These are phyloP conservation scores for Tulasnella calospora DNA, from an alignment of 768 basidiomycete species.

Conservation along the genomic window DNA sequence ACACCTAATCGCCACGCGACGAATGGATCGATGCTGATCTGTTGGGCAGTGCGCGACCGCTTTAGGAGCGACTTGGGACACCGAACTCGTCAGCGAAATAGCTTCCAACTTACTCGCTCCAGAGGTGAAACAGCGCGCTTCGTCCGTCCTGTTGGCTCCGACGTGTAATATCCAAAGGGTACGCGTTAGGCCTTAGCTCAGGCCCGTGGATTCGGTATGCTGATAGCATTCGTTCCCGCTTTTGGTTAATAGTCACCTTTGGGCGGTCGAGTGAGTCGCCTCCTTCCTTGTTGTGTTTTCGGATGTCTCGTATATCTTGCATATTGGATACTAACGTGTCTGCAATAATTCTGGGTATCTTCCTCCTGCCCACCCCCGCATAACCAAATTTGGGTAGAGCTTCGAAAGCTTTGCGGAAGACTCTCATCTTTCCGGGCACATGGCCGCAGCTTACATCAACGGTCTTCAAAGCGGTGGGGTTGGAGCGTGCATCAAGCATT, in stretches of 20 bases:
- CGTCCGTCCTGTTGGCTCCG: conserved; percentile 60
- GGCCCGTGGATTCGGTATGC: not conserved
- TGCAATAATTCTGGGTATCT: conserved; percentile 37
- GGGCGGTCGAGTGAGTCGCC: conserved; percentile 31
- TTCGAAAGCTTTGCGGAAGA: conserved; percentile 49
- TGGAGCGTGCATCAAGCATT: conserved; percentile 69
- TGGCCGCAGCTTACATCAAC: conserved; percentile 65
- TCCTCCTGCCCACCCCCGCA: conserved; percentile 63
- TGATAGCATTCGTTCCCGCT: not conserved
- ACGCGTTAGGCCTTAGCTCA: conserved; percentile 30
- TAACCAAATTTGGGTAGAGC: conserved; percentile 33
- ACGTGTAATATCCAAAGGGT: conserved; percentile 69
- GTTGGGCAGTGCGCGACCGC: conserved; percentile 42
- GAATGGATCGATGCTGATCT: not conserved
- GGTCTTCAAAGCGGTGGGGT: conserved; percentile 64
- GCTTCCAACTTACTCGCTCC: conserved; percentile 53
- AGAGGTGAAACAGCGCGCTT: conserved; percentile 60
- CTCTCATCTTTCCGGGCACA: conserved; percentile 62
- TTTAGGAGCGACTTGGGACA: conserved; percentile 56
- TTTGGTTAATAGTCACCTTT: conserved; percentile 29
- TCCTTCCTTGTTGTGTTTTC: not conserved
- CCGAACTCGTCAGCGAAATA: conserved; percentile 50
- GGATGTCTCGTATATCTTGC: conserved; percentile 37
- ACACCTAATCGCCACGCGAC: too few species aligned
- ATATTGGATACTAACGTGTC: conserved; percentile 42